Evolutionary conservation across 495 filamentous ascomycete species (phyloP), one percentile per base, ranked within the genome.

Genomic region (Immersiella caudata): DNA sequence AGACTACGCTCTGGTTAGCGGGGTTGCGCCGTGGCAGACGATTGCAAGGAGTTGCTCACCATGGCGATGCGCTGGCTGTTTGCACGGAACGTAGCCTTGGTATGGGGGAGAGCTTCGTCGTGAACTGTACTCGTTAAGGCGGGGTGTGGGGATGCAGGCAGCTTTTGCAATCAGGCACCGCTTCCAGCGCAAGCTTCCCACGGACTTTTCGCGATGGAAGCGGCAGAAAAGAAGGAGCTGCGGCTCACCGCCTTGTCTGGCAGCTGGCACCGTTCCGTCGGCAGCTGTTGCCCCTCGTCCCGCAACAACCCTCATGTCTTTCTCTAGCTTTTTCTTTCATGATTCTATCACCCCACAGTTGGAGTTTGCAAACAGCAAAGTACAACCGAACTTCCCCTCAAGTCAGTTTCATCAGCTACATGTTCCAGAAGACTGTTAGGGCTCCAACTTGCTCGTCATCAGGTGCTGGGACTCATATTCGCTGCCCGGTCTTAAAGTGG

Each of bases 1-100:
- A 64, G 83, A 78, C 84, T 84, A 65, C 24, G 62, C 11, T 18
- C 2, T 3, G 27, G 65, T 71, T 62, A 71, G 66, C 68, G 64
- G 33, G 26, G 54, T 20, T 22, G 36, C 25, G 26, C 25, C 16
- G 51, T 33, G 11, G 6, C 59, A 62, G 4, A 6, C 49, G 46
- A 22, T 18, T 16, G 36, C 46, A 64, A 6, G 61, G 46, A n/a
- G 7, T 6, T n/a, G 21, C 46, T 64, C 26, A 64, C 61, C 61
- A 64, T 64, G 49, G 50, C 33, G 61, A 27, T 46, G 40, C 40
- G 40, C 40, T 46, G 40, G 40, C 20, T 24, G 7, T 55, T 24
- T 55, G 52, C 52, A 24, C 7, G 14, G 52, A 11, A 22, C 9
- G 21, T 4, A 55, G 11, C 6, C 7, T 26, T 9, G 20, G 52